These are phyloP conservation scores for Fraxinus greggii DNA, from an alignment of 305 asterid genomes.

Conservation along the genomic window DNA sequence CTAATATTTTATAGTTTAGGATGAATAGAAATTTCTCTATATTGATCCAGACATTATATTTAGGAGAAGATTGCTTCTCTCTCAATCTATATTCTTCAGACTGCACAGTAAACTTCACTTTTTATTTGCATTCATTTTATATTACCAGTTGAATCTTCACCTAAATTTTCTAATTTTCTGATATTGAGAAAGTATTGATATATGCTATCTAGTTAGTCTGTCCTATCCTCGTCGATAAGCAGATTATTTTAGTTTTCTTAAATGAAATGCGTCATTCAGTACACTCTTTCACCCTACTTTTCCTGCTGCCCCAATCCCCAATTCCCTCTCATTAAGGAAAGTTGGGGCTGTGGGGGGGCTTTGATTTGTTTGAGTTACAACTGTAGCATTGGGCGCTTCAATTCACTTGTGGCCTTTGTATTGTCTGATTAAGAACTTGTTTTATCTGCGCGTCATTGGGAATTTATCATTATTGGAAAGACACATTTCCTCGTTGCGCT, in stretches of 20 bases:
- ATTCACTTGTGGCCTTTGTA: not conserved
- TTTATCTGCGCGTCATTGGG: not conserved
- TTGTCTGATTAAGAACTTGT: not conserved
- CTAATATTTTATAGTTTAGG: not conserved
- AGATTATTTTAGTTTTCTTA: not conserved
- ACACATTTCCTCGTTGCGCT: not conserved
- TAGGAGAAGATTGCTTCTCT: not conserved
- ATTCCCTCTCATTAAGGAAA: not conserved
- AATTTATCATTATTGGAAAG: not conserved
- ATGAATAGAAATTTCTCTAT: not conserved
- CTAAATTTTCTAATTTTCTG: not conserved
- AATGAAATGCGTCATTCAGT: not conserved
- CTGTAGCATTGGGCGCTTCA: not conserved
- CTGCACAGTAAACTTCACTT: not conserved
- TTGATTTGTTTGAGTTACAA: not conserved
- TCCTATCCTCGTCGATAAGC: not conserved
- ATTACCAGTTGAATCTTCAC: not conserved
- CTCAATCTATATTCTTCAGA: not conserved
- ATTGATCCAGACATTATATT: not conserved
- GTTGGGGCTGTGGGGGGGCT: not conserved
- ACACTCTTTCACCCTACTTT: not conserved
- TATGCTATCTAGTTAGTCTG: not conserved
- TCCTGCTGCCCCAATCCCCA: not conserved
- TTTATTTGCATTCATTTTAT: not conserved
- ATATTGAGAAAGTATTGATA: not conserved